phyloP scores from a whole-genome alignment of 306 rosid species.

The Sicyos baderoa region DNA sequence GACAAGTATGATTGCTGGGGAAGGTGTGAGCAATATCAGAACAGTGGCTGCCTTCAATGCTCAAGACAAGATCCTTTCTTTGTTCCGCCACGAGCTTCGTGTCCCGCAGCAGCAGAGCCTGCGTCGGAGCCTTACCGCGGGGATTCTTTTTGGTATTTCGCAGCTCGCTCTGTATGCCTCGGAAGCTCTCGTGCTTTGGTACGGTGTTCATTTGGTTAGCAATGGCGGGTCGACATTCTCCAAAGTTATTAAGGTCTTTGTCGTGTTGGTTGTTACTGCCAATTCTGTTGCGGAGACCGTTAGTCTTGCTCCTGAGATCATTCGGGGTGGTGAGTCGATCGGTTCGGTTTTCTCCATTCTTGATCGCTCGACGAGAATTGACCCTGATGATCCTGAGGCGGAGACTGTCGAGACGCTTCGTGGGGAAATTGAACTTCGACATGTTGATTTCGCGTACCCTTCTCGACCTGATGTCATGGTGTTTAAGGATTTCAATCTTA shows the following conservation, averaged over 20 bases:
- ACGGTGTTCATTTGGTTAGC: constrained; percentile 82
- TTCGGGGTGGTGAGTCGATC: constrained; percentile 87
- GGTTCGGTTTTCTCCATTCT: constrained; percentile 89
- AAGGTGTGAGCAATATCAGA: constrained; percentile 94
- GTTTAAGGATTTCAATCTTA: constrained; percentile 65
- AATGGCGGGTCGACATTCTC: constrained; percentile 79
- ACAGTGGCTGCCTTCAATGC: constrained; percentile 98
- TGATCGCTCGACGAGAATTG: constrained; percentile 67
- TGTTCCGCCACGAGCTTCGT: constrained; percentile 66
- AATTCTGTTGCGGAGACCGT: constrained; percentile 98
- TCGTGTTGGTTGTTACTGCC: constrained; percentile 83
- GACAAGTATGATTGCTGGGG: constrained; percentile 99
- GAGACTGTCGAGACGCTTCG: constrained; percentile 67
- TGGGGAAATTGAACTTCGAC: constrained; percentile 89
- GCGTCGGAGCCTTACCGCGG: constrained; percentile 75
- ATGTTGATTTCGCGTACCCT: constrained; percentile 87
- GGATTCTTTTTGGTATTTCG: constrained; percentile 72
- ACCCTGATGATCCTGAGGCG: constrained; percentile 81
- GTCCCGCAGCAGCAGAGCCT: constrained; percentile 67
- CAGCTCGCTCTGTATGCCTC: constrained; percentile 88
- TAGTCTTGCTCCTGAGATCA: constrained; percentile 96
- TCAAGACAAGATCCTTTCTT: constrained; percentile 64
- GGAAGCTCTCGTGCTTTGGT: constrained; percentile 89
- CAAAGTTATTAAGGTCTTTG: constrained; percentile 84
- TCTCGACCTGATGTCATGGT: constrained; percentile 87